A percentile compares a stretch with the other conserved stretches of the same genome.
phyloP scores from a whole-genome alignment of 345 rosid species.

The Carallia pectinifolia region DNA sequence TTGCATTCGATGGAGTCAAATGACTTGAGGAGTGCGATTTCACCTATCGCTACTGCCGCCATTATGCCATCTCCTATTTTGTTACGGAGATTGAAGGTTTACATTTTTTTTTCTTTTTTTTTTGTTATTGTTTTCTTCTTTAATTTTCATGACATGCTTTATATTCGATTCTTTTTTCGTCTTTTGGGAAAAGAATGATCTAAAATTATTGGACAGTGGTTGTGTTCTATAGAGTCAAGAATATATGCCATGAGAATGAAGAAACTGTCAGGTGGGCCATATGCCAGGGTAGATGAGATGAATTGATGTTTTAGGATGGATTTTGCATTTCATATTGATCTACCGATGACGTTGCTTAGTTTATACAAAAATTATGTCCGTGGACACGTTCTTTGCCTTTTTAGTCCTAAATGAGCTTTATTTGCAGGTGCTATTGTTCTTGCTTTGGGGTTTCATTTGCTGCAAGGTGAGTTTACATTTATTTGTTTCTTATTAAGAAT shows the following conservation, averaged over 20 bases:
- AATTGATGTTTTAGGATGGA: no score
- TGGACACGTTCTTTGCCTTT: not conserved
- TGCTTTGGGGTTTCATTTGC: constrained; percentile 74
- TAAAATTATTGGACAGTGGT: not conserved
- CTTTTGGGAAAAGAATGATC: no score
- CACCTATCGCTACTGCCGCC: constrained; percentile 44
- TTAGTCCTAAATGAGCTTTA: constrained; percentile 17
- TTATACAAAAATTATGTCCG: not conserved
- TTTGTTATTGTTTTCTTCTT: not conserved
- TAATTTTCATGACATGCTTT: constrained; percentile 6
- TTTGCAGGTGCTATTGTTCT: constrained; percentile 72
- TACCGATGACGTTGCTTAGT: no score
- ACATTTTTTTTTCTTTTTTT: not conserved
- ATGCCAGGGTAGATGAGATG: no score
- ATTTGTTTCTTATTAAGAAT: not conserved
- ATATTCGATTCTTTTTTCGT: not conserved
- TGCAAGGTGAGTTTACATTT: constrained; percentile 64
- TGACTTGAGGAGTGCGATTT: constrained; percentile 44
- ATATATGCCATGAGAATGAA: not conserved
- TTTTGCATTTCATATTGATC: no score
- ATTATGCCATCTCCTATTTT: constrained; percentile 68
- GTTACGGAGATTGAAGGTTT: constrained; percentile 84
- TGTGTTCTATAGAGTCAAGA: not conserved
- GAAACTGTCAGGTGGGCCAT: no score
- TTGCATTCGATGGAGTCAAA: constrained; percentile 40